A percentile compares a stretch with the other conserved stretches of the same genome.
Evolutionary conservation across 2,329 filamentous ascomycete genomes (phyloP).

Genomic region (Lasiodiplodia citricola): DNA sequence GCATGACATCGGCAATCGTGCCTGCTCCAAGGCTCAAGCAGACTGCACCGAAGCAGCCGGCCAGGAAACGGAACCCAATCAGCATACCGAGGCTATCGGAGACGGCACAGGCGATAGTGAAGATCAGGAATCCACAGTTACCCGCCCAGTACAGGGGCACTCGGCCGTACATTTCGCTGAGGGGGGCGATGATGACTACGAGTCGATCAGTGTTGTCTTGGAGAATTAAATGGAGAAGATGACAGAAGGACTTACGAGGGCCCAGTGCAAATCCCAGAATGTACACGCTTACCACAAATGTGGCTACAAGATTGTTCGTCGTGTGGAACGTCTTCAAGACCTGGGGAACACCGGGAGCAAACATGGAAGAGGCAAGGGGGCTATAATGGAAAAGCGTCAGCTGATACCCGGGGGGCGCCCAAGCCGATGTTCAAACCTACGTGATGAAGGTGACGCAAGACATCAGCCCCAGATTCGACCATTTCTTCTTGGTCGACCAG

Average conservation of each 20-base stretch:
- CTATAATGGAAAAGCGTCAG: constrained; percentile 26
- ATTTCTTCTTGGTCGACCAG: constrained; percentile 44
- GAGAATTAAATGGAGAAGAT: neutral
- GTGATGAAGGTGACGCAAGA: constrained; percentile 45
- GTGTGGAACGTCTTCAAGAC: constrained; percentile 42
- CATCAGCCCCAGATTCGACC: constrained; percentile 42
- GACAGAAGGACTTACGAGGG: constrained; percentile 29
- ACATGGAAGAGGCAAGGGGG: constrained; percentile 46
- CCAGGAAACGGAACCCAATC: constrained; percentile 44
- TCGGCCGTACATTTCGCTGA: constrained; percentile 45
- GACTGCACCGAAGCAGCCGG: constrained; percentile 40
- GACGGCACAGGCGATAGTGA: constrained; percentile 52
- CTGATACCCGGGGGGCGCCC: too few relatives aligned
- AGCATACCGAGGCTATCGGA: constrained; percentile 44
- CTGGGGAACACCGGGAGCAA: constrained; percentile 34
- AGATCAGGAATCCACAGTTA: constrained; percentile 58
- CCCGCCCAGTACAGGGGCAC: constrained; percentile 40
- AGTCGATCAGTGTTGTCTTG: constrained; percentile 50
- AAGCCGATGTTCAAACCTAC: constrained; percentile 28
- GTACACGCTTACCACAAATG: constrained; percentile 47
- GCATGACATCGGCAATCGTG: constrained; percentile 45
- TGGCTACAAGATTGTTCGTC: constrained; percentile 38
- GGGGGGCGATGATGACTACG: constrained; percentile 43
- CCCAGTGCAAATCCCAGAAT: constrained; percentile 47
- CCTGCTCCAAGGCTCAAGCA: constrained; percentile 44